Evolutionary conservation across 345 rosid genomes (phyloP), one percentile per base, ranked within the genome.

Genomic region (Noccaea caerulescens): DNA sequence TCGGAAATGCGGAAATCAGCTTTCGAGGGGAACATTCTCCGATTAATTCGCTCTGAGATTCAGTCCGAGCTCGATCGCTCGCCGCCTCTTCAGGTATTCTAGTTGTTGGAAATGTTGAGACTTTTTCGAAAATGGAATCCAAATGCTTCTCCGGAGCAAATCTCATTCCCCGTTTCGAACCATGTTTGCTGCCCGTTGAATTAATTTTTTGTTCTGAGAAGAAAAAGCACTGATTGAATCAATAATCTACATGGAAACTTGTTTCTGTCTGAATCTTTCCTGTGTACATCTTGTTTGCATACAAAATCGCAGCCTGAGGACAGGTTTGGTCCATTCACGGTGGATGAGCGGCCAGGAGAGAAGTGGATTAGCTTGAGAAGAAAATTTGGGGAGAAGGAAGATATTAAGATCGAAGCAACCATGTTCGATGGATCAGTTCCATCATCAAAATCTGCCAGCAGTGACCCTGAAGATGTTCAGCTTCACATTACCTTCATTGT

Each of bases 1-100:
- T 79, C 93, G 30, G 94, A 86, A 27, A 87, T 83, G 96, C 84
- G 92, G 63, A 87, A 83, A 45, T 74, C 92, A 5, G 97, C 98
- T 2, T 82, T 89, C 69, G 82, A 89, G 69, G 86, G 81, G 34
- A 82, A 82, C 78, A 80, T 93, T 66, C 80, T 82, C 70, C 70
- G 96, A 32, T 80, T 81, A 32, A 69, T 87, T 32, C 85, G 96
- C 3, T 71, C 79, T 30, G 97, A 93, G 71, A 85, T 89, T 46
- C 86, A 83, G 56, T 85, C 76, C 71, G 97, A 91, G 81, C 85
- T 84, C 69, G 84, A 91, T 3, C 83, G 57, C 60, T 71, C 66
- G n/a, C 84, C 91, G 69, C 66, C 55, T n/a, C 61, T 63, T 39
- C 60, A 69, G 75, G 71, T 76, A 56, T 49, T 39, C 55, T 52